Evolutionary conservation across 2,329 filamentous ascomycete genomes (phyloP).

Genomic region (Chaetoscypha palmicola): DNA sequence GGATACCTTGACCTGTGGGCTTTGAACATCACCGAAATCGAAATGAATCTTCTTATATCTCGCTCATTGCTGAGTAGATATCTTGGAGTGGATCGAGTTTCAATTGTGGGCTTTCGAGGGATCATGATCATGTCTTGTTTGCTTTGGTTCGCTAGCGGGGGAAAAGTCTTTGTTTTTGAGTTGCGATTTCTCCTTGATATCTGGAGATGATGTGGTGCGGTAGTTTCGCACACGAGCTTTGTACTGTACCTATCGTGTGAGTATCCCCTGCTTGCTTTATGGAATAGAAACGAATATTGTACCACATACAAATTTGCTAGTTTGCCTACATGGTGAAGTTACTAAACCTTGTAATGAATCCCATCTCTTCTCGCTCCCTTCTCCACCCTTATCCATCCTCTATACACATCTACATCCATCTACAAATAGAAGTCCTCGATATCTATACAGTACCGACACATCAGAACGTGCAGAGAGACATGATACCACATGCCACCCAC

Average conservation of each 20-base stretch:
- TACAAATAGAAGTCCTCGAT: too few relatives aligned
- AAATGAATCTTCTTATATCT: conserved; percentile 30
- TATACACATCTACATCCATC: too few relatives aligned
- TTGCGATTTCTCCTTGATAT: conserved; percentile 5
- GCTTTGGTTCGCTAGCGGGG: conserved; percentile 1
- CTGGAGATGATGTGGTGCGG: conserved; percentile 7
- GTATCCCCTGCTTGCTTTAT: conserved; percentile 17
- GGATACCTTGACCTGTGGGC: conserved; percentile 26
- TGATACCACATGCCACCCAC: too few relatives aligned
- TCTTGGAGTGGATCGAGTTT: conserved; percentile 30
- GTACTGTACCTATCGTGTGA: conserved; percentile 21
- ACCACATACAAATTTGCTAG: too few relatives aligned
- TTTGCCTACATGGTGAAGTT: too few relatives aligned
- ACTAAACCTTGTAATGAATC: too few relatives aligned
- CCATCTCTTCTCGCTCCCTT: too few relatives aligned
- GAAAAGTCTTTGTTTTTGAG: conserved; percentile 19
- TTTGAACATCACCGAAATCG: conserved; percentile 30
- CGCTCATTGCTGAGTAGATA: conserved; percentile 13
- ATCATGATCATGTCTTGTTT: conserved; percentile 15
- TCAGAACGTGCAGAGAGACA: too few relatives aligned
- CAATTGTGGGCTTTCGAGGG: conserved; percentile 27
- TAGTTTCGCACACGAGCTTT: conserved; percentile 15
- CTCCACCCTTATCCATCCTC: too few relatives aligned
- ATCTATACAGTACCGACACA: too few relatives aligned
- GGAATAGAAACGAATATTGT: too few relatives aligned